These are phyloP conservation scores for Pulveroboletus sp. DNA, from an alignment of 768 basidiomycete species.

Conservation along the genomic window DNA sequence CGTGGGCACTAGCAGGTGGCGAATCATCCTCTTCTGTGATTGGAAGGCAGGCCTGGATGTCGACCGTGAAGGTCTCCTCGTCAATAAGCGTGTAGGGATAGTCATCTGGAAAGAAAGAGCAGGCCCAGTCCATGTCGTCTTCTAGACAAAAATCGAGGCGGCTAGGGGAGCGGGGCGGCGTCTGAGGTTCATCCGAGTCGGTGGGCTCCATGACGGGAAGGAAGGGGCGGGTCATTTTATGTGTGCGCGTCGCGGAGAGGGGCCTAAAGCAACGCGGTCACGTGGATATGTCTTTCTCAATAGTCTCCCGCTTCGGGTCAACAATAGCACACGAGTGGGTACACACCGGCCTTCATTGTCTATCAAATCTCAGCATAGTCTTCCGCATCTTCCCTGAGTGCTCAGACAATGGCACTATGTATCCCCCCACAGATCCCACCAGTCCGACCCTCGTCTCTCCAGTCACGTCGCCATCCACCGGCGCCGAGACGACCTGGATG, in stretches of 20 bases:
- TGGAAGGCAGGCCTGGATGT: not conserved
- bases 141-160: slow-evolving; percentile 41
- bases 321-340: slow-evolving; percentile 11
- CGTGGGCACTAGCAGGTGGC: slow-evolving; percentile 11
- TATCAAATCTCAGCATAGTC: slow-evolving; percentile 28
- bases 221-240: slow-evolving; percentile 7
- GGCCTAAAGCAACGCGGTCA: slow-evolving; percentile 24
- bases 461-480: slow-evolving; percentile 24
- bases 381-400: slow-evolving; percentile 39
- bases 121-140: slow-evolving; percentile 13
- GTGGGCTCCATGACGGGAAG: slow-evolving; percentile 11
- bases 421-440: slow-evolving; percentile 33
- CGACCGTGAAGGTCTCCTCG: slow-evolving; percentile 6
- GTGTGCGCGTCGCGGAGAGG: slow-evolving; percentile 7
- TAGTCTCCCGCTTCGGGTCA: not conserved
- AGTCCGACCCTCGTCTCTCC: slow-evolving; percentile 29
- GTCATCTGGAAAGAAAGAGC: not conserved
- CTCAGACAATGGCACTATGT: slow-evolving; percentile 40
- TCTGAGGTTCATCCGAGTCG: slow-evolving; percentile 10
- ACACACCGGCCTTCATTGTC: slow-evolving; percentile 21
- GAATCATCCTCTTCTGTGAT: slow-evolving; percentile 2
- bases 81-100: slow-evolving; percentile 1
- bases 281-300: slow-evolving; percentile 21
- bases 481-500: slow-evolving; percentile 62
- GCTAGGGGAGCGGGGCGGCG: slow-evolving; percentile 45